A percentile compares a stretch with the other conserved stretches of the same genome.
phyloP scores from a whole-genome alignment of 352 stramenopile genomes.

The Pythium brassicae region DNA sequence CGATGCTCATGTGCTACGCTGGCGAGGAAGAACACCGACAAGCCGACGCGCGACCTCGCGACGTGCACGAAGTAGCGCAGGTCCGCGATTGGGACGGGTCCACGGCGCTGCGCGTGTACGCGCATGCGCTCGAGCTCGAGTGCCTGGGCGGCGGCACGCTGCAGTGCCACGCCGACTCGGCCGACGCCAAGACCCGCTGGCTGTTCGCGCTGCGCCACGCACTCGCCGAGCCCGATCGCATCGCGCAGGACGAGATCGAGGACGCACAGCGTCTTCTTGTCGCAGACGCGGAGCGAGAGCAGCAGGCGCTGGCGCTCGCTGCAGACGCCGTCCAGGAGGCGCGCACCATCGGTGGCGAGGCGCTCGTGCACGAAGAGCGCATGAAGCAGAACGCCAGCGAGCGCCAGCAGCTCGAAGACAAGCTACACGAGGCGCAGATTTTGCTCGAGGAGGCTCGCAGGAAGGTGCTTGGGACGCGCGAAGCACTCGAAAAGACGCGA shows the following conservation, averaged over 20 bases:
- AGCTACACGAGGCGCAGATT: slow-evolving; percentile 20
- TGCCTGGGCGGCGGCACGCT: slow-evolving; percentile 43
- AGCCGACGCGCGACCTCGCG: slow-evolving; percentile 30
- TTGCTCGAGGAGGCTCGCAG: slow-evolving; percentile 25
- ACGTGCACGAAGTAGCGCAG: slow-evolving; percentile 57
- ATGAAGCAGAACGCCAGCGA: slow-evolving; percentile 30
- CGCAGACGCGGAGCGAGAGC: slow-evolving; percentile 30
- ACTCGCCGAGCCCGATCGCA: slow-evolving; percentile 65
- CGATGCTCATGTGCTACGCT: slow-evolving; percentile 66
- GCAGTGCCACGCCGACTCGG: slow-evolving; percentile 54
- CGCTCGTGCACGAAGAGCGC: slow-evolving; percentile 19
- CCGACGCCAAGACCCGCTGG: slow-evolving; percentile 51
- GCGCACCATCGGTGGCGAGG: slow-evolving; percentile 23
- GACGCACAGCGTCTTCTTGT: slow-evolving; percentile 54
- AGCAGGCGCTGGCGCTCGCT: slow-evolving; percentile 37
- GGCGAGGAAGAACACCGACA: slow-evolving; percentile 46
- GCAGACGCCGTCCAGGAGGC: slow-evolving; percentile 42
- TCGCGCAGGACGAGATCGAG: slow-evolving; percentile 73
- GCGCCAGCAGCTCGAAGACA: slow-evolving; percentile 21
- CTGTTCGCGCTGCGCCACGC: slow-evolving; percentile 52
- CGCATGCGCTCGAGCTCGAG: slow-evolving; percentile 21
- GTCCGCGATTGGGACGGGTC: slow-evolving; percentile 31
- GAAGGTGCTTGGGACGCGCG: slow-evolving; percentile 19
- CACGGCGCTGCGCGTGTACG: slow-evolving; percentile 15
- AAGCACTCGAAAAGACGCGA: slow-evolving; percentile 25